phyloP scores from a whole-genome alignment of 768 basidiomycete genomes.

The Lepiota venenata region DNA sequence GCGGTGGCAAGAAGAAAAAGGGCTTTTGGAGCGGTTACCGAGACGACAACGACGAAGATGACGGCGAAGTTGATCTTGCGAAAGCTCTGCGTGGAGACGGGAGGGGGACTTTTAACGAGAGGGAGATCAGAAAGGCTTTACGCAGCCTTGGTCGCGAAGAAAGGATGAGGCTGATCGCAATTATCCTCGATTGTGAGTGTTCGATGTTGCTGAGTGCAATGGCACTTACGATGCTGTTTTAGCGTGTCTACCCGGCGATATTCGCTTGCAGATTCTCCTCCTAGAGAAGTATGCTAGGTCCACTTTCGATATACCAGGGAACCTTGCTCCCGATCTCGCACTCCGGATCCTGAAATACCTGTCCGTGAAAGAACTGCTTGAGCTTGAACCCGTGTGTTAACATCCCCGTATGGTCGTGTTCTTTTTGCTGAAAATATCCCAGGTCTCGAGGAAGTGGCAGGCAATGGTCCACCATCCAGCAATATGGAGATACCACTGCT shows the following conservation, averaged over 20 bases:
- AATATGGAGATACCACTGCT: conserved; percentile 75
- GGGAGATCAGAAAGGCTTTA: conserved; percentile 61
- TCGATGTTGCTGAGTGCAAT: not conserved
- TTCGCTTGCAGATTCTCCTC: conserved; percentile 77
- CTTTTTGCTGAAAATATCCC: conserved; percentile 27
- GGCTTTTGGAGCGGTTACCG: conserved; percentile 76
- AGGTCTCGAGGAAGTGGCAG: conserved; percentile 48
- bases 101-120: conserved; percentile 67
- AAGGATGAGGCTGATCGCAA: conserved; percentile 63
- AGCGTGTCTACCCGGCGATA: conserved; percentile 84
- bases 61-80: conserved; percentile 37
- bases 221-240: conserved; percentile 8
- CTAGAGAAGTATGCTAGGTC: conserved; percentile 82
- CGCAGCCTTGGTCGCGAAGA: conserved; percentile 62
- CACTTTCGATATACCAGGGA: conserved; percentile 79
- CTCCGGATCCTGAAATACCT: conserved; percentile 56
- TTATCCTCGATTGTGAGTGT: conserved; percentile 57
- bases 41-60: conserved; percentile 43
- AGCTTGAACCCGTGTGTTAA: conserved; percentile 46
- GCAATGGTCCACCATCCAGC: conserved; percentile 55
- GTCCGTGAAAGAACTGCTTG: conserved; percentile 59
- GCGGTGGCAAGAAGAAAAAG: conserved; percentile 58
- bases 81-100: conserved; percentile 50
- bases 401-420: conserved; percentile 5
- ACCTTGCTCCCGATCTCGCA: conserved; percentile 62